These are phyloP conservation scores for Syzygium aqueum DNA, from an alignment of 345 rosid species.

Conservation along the genomic window DNA sequence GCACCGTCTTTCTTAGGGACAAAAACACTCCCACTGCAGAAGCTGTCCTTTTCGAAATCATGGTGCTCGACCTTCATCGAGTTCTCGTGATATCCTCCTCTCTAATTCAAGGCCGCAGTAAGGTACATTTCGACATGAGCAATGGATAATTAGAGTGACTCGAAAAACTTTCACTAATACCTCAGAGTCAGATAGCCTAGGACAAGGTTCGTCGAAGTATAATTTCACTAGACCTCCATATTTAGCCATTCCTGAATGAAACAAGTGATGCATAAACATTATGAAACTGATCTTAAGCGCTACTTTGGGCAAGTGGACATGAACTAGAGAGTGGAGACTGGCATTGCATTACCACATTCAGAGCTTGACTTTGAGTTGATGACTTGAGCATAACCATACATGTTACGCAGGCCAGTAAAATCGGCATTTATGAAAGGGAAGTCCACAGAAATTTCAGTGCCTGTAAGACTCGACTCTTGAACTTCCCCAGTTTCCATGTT, in stretches of 20 bases:
- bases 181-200: not conserved
- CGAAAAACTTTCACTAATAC: not conserved
- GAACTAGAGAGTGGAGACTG: not conserved
- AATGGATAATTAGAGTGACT: slow-evolving; percentile 1
- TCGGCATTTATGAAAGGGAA: slow-evolving; percentile 32
- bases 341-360: slow-evolving; percentile 17
- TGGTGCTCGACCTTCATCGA: slow-evolving; percentile 27
- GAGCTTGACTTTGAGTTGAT: slow-evolving; percentile 30
- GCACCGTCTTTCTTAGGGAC: slow-evolving; percentile 14
- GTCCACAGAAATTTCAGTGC: slow-evolving; percentile 23
- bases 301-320: not conserved
- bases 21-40: slow-evolving; percentile 35
- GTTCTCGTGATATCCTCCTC: not conserved
- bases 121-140: not conserved
- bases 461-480: slow-evolving; percentile 15
- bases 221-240: slow-evolving; percentile 37
- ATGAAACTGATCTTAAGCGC: not conserved
- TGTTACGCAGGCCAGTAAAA: slow-evolving; percentile 21
- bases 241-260: slow-evolving; percentile 23
- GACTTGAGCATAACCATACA: slow-evolving; percentile 31
- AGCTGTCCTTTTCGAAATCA: slow-evolving; percentile 20
- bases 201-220: slow-evolving; percentile 22
- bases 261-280: not conserved
- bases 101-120: not conserved
- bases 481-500: slow-evolving; percentile 26